Percentiles rank a stretch among this genome's conserved stretches.
Conservation (phyloP, 164 flowering plant species). For the Umbellularia californica region DNA sequence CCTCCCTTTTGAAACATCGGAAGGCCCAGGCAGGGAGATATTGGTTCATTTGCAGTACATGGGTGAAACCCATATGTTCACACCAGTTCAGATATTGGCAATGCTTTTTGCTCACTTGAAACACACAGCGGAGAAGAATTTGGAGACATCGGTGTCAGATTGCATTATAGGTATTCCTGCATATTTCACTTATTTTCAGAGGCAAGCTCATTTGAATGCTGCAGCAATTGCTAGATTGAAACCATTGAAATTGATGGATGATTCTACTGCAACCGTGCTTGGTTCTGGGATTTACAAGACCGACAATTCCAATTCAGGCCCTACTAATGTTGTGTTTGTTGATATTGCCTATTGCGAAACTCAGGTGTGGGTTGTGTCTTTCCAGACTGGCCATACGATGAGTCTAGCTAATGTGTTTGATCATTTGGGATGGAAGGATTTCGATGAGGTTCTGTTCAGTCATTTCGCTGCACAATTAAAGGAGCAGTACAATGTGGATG, state of each 20-base stretch:
- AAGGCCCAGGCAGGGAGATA: conserved; percentile 63
- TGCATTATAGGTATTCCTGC: conserved; percentile 86
- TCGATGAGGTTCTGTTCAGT: conserved; percentile 71
- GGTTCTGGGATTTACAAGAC: conserved; percentile 89
- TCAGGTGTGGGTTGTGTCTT: conserved; percentile 74
- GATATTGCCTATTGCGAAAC: conserved; percentile 94
- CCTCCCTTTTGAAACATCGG: conserved; percentile 63
- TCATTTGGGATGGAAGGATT: conserved; percentile 80
- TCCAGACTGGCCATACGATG: conserved; percentile 64
- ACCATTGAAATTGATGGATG: conserved; percentile 81
- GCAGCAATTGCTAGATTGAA: conserved; percentile 79
- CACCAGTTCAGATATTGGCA: conserved; percentile 78
- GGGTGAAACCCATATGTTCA: conserved; percentile 52
- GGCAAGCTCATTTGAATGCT: conserved; percentile 73
- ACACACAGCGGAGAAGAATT: conserved; percentile 63
- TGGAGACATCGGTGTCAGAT: conserved; percentile 45
- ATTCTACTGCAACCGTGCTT: conserved; percentile 87
- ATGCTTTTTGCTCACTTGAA: conserved; percentile 86
- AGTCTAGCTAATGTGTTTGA: conserved; percentile 80
- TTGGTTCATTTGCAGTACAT: conserved; percentile 57
- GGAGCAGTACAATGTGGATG: conserved; percentile 76
- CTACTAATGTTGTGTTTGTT: conserved; percentile 66
- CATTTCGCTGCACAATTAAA: conserved; percentile 68
- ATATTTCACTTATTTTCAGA: conserved; percentile 79
- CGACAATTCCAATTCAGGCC: conserved; percentile 45